Conservation (phyloP, 2,329 filamentous ascomycete species). For the Aspergillus pseudoterreus region DNA sequence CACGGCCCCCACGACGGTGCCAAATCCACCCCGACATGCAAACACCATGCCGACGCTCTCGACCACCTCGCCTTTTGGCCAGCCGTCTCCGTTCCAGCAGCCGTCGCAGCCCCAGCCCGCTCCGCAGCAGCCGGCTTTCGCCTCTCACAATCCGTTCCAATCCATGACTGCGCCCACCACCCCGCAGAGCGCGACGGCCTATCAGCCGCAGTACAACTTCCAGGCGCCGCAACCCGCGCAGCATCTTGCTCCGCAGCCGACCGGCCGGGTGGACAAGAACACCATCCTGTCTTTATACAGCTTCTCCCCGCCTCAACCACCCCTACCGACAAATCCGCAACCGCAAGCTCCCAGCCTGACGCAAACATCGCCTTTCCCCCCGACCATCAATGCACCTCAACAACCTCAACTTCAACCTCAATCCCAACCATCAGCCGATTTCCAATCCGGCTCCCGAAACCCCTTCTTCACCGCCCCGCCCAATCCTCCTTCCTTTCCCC, state of each 20-base stretch:
- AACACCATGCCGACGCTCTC: conserved; percentile 38
- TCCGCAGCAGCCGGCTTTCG: conserved; percentile 12
- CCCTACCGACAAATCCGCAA: conserved; percentile 32
- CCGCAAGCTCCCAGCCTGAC: conserved; percentile 17
- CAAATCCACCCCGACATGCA: conserved; percentile 29
- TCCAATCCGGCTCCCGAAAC: conserved; percentile 24
- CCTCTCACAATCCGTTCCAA: conserved; percentile 33
- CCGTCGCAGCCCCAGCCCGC: conserved; percentile 14
- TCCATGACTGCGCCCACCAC: conserved; percentile 23
- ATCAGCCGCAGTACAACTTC: conserved; percentile 21
- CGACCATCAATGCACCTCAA: not conserved
- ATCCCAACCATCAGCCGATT: conserved; percentile 14
- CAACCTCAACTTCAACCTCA: conserved; percentile 15
- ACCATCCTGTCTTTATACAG: conserved; percentile 47
- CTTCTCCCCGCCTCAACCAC: conserved; percentile 32
- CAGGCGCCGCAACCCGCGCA: conserved; percentile 20
- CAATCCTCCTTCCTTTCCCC: not conserved
- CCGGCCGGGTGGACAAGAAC: conserved; percentile 44
- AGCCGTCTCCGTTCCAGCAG: conserved; percentile 26
- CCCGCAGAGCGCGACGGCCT: conserved; percentile 10
- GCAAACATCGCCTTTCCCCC: conserved; percentile 17
- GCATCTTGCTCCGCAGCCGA: conserved; percentile 37
- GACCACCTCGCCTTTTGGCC: conserved; percentile 28
- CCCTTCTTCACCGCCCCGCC: conserved; percentile 20
- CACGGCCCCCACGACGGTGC: conserved; percentile 3